These are phyloP conservation scores for Spathaspora sp. DNA, from an alignment of 1,139 yeast species.

Conservation along the genomic window DNA sequence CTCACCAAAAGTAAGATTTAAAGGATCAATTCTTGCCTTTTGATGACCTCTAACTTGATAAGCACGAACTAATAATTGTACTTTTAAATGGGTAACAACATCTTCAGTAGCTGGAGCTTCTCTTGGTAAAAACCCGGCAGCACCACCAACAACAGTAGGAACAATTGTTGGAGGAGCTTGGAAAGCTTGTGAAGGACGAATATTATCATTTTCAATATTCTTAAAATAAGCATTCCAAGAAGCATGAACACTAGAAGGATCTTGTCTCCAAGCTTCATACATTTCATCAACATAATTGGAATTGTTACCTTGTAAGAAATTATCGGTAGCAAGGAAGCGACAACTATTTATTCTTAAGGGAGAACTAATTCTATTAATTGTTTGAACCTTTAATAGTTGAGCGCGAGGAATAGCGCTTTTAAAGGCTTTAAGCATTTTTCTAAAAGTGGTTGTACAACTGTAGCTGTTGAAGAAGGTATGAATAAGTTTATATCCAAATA, in stretches of 20 bases:
- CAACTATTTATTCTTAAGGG: slow-evolving; percentile 2
- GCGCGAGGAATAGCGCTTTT: slow-evolving; percentile 41
- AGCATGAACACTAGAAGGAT: slow-evolving; percentile 87
- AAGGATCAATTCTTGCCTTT: slow-evolving; percentile 93
- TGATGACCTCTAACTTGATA: slow-evolving; percentile 98
- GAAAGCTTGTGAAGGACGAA: slow-evolving; percentile 76
- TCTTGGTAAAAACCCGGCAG: slow-evolving; percentile 57
- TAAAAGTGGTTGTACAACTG: too few species aligned
- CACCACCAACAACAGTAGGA: slow-evolving; percentile 73
- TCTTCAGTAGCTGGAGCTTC: slow-evolving; percentile 48
- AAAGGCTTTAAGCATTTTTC: slow-evolving; percentile 45
- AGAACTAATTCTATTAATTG: slow-evolving; percentile 3
- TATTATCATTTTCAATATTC: slow-evolving; percentile 71
- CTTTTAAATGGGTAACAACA: slow-evolving; percentile 87
- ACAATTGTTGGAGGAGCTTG: slow-evolving; percentile 88
- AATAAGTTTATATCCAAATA: slow-evolving; percentile 1
- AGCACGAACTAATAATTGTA: slow-evolving; percentile 94
- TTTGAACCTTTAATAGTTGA: slow-evolving; percentile 21
- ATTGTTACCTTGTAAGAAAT: slow-evolving; percentile 77
- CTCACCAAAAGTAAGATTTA: slow-evolving; percentile 84
- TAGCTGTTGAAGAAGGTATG: too few species aligned
- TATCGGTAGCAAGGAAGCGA: slow-evolving; percentile 16
- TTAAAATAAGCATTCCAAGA: slow-evolving; percentile 97
- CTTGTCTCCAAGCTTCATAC: slow-evolving; percentile 92
- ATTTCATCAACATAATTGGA: slow-evolving; percentile 95